These are phyloP conservation scores for Monilinia fructicola DNA, from an alignment of 2,329 filamentous ascomycete genomes.

Conservation along the genomic window DNA sequence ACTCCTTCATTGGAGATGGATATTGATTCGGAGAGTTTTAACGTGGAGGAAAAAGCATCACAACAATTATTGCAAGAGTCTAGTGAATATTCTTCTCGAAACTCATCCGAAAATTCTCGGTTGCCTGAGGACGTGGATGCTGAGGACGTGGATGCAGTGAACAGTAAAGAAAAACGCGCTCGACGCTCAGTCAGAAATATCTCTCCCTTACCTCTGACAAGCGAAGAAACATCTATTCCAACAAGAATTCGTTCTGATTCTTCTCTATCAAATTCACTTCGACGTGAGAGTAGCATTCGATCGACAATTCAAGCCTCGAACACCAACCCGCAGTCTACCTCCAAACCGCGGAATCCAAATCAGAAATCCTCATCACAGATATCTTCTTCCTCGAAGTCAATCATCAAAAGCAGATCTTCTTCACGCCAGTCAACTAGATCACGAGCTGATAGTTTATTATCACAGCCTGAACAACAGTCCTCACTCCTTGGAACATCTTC, in stretches of 20 bases:
- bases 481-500: slow-evolving; percentile 8
- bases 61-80: slow-evolving; percentile 22
- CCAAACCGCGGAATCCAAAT: neutral
- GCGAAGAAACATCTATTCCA: neutral
- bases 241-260: neutral
- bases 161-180: neutral
- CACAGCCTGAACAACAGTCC: slow-evolving; percentile 6
- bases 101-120: slow-evolving; percentile 19
- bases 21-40: slow-evolving; percentile 10
- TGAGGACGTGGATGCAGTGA: neutral
- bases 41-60: slow-evolving; percentile 18
- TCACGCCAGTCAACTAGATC: slow-evolving; percentile 14
- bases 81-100: slow-evolving; percentile 21
- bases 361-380: slow-evolving; percentile 7
- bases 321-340: neutral
- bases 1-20: slow-evolving; percentile 2
- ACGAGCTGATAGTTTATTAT: slow-evolving; percentile 7
- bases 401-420: slow-evolving; percentile 1
- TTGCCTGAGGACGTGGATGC: slow-evolving; percentile 3
- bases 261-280: neutral
- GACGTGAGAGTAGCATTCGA: slow-evolving; percentile 9
- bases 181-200: slow-evolving; percentile 7
- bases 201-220: neutral
- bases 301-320: slow-evolving; percentile 15
- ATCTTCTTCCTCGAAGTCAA: neutral